Conservation (phyloP, 768 basidiomycete species). For the Pleurotus djamor region DNA sequence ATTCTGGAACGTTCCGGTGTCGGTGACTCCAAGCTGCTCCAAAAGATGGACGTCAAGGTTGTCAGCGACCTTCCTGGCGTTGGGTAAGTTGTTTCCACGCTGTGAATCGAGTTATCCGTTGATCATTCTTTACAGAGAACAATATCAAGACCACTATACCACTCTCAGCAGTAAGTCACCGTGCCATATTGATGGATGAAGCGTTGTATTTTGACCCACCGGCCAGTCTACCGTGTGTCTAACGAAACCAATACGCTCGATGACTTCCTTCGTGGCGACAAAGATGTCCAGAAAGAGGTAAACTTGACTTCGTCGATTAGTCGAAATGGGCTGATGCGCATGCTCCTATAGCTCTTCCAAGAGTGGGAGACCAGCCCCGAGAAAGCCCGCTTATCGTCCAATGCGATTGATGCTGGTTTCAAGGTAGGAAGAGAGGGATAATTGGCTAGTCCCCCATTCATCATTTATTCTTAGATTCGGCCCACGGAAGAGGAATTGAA, state of each 20-base stretch:
- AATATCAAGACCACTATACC: conserved; percentile 77
- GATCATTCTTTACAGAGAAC: conserved; percentile 36
- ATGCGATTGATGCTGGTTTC: conserved; percentile 75
- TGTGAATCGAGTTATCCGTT: not conserved
- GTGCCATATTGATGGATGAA: not conserved
- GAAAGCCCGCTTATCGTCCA: conserved; percentile 67
- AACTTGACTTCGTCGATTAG: conserved; percentile 5
- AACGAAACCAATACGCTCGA: conserved; percentile 63
- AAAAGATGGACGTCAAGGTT: conserved; percentile 56
- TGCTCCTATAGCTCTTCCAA: conserved; percentile 39
- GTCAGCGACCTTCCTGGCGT: conserved; percentile 72
- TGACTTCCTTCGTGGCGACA: conserved; percentile 69
- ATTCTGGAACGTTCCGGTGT: conserved; percentile 76
- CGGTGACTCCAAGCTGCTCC: conserved; percentile 50
- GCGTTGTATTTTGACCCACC: conserved; percentile 6
- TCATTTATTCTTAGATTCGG: conserved; percentile 46
- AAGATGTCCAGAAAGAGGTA: conserved; percentile 56
- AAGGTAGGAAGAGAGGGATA: conserved; percentile 35
- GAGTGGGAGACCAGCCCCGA: conserved; percentile 70
- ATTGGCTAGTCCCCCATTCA: not conserved
- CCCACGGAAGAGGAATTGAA: conserved; percentile 68
- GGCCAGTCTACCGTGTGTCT: conserved; percentile 60
- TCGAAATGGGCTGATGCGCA: not conserved
- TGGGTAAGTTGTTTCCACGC: conserved; percentile 36
- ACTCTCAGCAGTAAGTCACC: conserved; percentile 51